phyloP scores from a whole-genome alignment of 306 rosid species.

The Glycine latifolia region DNA sequence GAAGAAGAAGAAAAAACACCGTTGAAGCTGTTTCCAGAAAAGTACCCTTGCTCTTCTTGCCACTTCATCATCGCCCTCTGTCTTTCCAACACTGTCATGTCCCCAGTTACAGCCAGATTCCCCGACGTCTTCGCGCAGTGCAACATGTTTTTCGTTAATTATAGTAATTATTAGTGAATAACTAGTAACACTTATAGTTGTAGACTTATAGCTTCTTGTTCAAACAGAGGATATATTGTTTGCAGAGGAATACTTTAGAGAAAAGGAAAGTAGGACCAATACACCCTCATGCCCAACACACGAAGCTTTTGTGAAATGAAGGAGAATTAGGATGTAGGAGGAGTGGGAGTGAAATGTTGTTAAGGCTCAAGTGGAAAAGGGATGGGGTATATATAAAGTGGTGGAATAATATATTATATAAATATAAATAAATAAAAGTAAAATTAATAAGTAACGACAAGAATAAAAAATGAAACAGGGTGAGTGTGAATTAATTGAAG shows the following conservation, averaged over 20 bases:
- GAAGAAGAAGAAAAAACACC: neutral
- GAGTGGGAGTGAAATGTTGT: neutral
- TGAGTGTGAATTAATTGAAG: constrained; percentile 52
- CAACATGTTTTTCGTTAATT: constrained; percentile 48
- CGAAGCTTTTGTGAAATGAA: no score
- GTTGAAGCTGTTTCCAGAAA: constrained; percentile 45
- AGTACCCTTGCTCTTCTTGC: constrained; percentile 49
- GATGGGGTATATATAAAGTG: constrained; percentile 46
- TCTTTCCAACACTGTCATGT: constrained; percentile 60
- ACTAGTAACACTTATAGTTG: neutral
- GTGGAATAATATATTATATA: neutral
- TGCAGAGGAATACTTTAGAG: neutral
- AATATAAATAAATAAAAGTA: neutral
- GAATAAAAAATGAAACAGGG: neutral
- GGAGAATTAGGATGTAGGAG: no score
- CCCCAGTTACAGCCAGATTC: neutral
- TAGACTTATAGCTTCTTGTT: no score
- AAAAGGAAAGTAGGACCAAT: neutral
- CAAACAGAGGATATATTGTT: neutral
- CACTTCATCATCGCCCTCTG: constrained; percentile 55
- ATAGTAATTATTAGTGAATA: neutral
- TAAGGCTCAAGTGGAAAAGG: constrained; percentile 19
- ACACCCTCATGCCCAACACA: no score
- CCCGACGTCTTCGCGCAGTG: constrained; percentile 54
- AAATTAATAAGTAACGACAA: neutral